Conservation (phyloP, 2,329 filamentous ascomycete species). For the Penicillium palitans region DNA sequence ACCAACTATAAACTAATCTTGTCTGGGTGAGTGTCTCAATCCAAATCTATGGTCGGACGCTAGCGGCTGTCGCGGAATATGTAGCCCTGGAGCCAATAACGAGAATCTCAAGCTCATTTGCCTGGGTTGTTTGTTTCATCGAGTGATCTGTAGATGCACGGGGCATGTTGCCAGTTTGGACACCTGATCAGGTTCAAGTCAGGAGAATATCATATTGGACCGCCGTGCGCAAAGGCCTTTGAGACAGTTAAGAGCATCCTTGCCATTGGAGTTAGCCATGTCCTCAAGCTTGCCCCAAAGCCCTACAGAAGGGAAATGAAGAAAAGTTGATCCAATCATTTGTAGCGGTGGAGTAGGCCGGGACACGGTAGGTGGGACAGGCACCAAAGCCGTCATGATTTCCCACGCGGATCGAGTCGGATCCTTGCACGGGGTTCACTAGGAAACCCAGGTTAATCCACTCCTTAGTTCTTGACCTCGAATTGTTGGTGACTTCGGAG, state of each 20-base stretch:
- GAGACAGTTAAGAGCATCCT: not conserved
- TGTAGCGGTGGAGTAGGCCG: constrained; percentile 22
- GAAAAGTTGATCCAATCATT: constrained; percentile 19
- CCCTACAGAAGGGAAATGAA: constrained; percentile 8
- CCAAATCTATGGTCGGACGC: constrained; percentile 6
- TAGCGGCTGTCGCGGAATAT: constrained; percentile 8
- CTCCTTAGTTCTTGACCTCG: constrained; percentile 8
- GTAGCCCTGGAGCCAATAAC: constrained; percentile 4
- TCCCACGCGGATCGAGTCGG: constrained; percentile 30
- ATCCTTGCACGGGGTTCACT: constrained; percentile 25
- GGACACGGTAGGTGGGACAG: constrained; percentile 32
- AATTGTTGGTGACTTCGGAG: constrained; percentile 10
- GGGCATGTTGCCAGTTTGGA: not conserved
- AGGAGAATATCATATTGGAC: not conserved
- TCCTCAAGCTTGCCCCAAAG: constrained; percentile 1
- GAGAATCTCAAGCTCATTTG: not conserved
- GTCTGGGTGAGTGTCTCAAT: not conserved
- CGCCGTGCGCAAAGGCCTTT: not conserved
- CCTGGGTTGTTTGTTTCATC: not conserved
- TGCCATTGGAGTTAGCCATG: not conserved
- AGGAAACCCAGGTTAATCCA: constrained; percentile 14
- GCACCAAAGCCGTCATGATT: constrained; percentile 28
- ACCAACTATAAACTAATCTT: not conserved
- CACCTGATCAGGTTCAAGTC: not conserved
- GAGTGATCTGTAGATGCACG: constrained; percentile 3